These are phyloP conservation scores for Lizanozyma gosingica DNA, from an alignment of 1,139 yeast genomes.

Conservation along the genomic window DNA sequence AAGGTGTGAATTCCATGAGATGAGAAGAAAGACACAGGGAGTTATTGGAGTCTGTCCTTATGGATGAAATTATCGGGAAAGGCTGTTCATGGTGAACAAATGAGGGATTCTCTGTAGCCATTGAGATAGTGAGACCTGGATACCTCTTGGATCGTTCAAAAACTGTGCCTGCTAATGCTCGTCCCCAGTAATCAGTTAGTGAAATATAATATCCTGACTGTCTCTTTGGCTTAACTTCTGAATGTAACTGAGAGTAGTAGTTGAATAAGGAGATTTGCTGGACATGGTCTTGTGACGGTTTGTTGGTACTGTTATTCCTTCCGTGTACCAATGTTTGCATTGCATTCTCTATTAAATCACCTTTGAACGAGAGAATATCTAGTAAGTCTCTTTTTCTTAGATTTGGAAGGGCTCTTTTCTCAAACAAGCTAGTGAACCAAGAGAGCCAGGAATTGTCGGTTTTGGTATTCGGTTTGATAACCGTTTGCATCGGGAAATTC, in stretches of 20 bases:
- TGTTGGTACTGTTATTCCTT: background rate
- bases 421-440: slow-evolving; percentile 3
- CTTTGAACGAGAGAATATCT: background rate
- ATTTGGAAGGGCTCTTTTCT: background rate
- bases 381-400: background rate
- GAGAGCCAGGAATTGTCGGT: slow-evolving; percentile 1
- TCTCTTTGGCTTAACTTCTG: slow-evolving; percentile 43
- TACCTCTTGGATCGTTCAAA: slow-evolving; percentile 29
- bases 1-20: slow-evolving; percentile 51
- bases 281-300: slow-evolving; percentile 5
- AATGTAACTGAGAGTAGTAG: slow-evolving; percentile 44
- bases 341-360: background rate
- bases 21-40: slow-evolving; percentile 20
- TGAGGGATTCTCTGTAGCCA: slow-evolving; percentile 13
- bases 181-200: slow-evolving; percentile 62
- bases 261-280: slow-evolving; percentile 21
- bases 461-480: slow-evolving; percentile 1
- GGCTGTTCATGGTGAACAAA: slow-evolving; percentile 25
- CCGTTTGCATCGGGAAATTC: slow-evolving; percentile 8
- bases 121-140: slow-evolving; percentile 30
- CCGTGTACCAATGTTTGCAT: background rate
- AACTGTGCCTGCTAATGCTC: slow-evolving; percentile 44
- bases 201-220: slow-evolving; percentile 47
- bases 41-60: slow-evolving; percentile 20
- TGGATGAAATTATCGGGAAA: slow-evolving; percentile 31